Conservation (phyloP, 768 basidiomycete genomes). For the Lactarius pseudohatsudake region DNA sequence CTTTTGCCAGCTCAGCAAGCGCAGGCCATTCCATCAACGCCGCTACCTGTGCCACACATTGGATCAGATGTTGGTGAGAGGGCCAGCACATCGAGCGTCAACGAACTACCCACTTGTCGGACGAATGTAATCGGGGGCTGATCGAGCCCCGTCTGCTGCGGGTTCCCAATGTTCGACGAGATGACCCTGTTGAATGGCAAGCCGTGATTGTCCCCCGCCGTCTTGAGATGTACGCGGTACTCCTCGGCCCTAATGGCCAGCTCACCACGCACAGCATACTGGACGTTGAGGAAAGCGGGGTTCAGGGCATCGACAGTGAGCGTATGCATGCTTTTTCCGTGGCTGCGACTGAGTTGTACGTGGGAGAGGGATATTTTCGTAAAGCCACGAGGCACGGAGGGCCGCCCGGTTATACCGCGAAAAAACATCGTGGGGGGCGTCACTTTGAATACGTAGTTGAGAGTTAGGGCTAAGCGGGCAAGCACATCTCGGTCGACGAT, state of each 20-base stretch:
- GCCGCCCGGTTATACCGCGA: background rate
- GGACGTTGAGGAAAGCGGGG: slow-evolving; percentile 78
- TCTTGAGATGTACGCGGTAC: slow-evolving; percentile 68
- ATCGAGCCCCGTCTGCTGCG: slow-evolving; percentile 92
- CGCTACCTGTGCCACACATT: slow-evolving; percentile 58
- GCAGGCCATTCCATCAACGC: slow-evolving; percentile 91
- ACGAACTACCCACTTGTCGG: slow-evolving; percentile 68
- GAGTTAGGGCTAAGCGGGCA: background rate
- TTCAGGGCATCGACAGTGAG: slow-evolving; percentile 77
- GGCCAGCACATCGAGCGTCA: slow-evolving; percentile 3
- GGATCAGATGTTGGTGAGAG: slow-evolving; percentile 5
- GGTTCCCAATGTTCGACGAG: slow-evolving; percentile 96
- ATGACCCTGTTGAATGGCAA: slow-evolving; percentile 90
- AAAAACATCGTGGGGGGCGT: slow-evolving; percentile 7
- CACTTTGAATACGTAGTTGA: background rate
- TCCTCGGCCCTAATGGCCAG: slow-evolving; percentile 92
- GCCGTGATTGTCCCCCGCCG: slow-evolving; percentile 44
- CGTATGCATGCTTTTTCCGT: slow-evolving; percentile 33
- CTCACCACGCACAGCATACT: slow-evolving; percentile 97
- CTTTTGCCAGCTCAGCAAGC: slow-evolving; percentile 70
- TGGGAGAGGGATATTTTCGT: background rate
- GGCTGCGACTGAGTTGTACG: background rate
- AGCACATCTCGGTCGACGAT: background rate
- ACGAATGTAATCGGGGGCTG: slow-evolving; percentile 91
- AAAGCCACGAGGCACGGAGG: slow-evolving; percentile 8